Percentiles rank a stretch among this genome's conserved stretches.
Evolutionary conservation across 2,329 filamentous ascomycete genomes (phyloP).

Genomic region (Didymella pomorum): DNA sequence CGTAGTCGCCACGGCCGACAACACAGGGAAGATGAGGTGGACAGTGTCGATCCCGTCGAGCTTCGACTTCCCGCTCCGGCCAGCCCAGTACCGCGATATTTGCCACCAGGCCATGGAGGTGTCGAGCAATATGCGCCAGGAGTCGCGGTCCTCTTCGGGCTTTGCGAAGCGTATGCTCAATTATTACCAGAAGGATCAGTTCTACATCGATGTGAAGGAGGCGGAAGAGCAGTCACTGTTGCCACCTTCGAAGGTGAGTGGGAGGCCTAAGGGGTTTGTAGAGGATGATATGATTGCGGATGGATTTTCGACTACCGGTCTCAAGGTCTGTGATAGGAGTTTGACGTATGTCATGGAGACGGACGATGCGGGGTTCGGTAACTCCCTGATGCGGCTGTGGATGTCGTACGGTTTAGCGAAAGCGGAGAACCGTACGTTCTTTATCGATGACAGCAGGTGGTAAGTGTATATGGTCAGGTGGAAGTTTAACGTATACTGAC

Average conservation of each 20-base stretch:
- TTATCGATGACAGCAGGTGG: conserved; percentile 84
- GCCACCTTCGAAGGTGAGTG: conserved; percentile 53
- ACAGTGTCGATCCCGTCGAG: conserved; percentile 79
- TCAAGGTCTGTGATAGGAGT: conserved; percentile 70
- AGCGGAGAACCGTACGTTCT: conserved; percentile 77
- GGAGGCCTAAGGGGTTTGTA: conserved; percentile 50
- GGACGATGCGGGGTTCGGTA: conserved; percentile 77
- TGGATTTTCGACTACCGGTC: conserved; percentile 42
- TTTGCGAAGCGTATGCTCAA: conserved; percentile 49
- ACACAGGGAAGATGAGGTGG: conserved; percentile 73
- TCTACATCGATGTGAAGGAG: conserved; percentile 78
- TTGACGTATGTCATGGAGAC: conserved; percentile 82
- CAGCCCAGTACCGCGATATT: conserved; percentile 73
- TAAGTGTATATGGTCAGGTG: conserved; percentile 33
- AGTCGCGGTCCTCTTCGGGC: conserved; percentile 36
- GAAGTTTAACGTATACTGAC: conserved; percentile 24
- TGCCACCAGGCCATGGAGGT: conserved; percentile 73
- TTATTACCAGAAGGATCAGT: conserved; percentile 70
- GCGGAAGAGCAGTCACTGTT: conserved; percentile 72
- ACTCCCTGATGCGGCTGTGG: conserved; percentile 81
- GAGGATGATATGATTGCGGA: conserved; percentile 46
- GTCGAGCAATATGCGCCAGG: conserved; percentile 58
- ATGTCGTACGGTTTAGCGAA: conserved; percentile 81
- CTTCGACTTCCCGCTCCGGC: conserved; percentile 71
- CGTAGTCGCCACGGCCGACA: conserved; percentile 74